phyloP scores from a whole-genome alignment of 495 filamentous ascomycete genomes.

The Aspergillus saccharolyticus region DNA sequence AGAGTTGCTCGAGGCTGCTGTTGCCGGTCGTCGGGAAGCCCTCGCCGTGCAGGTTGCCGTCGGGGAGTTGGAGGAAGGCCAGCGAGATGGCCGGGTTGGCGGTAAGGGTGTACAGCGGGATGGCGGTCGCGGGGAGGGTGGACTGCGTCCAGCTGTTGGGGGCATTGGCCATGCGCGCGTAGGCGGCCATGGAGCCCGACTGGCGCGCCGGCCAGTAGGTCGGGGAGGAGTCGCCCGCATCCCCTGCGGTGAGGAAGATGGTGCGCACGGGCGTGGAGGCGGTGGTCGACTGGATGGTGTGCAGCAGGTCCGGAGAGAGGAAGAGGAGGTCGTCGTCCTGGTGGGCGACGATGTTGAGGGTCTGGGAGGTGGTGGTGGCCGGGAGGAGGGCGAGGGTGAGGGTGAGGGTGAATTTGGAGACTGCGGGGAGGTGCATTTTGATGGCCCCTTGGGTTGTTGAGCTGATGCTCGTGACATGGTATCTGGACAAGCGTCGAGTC shows the following conservation, averaged over 20 bases:
- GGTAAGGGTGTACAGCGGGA: slow-evolving; percentile 5
- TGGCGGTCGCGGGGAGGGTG: not conserved
- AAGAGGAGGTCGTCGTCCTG: slow-evolving; percentile 21
- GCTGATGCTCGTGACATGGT: too few relatives aligned
- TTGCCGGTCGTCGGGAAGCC: slow-evolving; percentile 10
- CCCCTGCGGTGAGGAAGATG: slow-evolving; percentile 81
- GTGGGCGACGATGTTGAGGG: slow-evolving; percentile 20
- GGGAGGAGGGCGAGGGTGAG: not conserved
- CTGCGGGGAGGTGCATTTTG: not conserved
- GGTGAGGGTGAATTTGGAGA: not conserved
- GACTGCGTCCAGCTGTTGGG: slow-evolving; percentile 11
- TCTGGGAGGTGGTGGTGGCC: slow-evolving; percentile 2
- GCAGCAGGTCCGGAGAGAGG: slow-evolving; percentile 11
- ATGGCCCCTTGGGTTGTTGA: too few relatives aligned
- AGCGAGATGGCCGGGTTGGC: slow-evolving; percentile 12
- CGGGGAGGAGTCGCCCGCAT: slow-evolving; percentile 49
- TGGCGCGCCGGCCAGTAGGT: slow-evolving; percentile 14
- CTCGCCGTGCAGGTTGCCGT: slow-evolving; percentile 10
- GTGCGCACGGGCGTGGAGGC: slow-evolving; percentile 46
- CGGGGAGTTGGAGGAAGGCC: slow-evolving; percentile 15
- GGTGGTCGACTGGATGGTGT: slow-evolving; percentile 28
- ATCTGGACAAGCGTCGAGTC: too few relatives aligned
- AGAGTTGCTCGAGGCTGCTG: slow-evolving; percentile 12
- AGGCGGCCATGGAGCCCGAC: slow-evolving; percentile 13
- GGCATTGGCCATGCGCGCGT: slow-evolving; percentile 9